A percentile compares a stretch with the other conserved stretches of the same genome.
These are phyloP conservation scores for Dactylis glomerata DNA, from an alignment of 176 grass and related monocot species.

Conservation along the genomic window DNA sequence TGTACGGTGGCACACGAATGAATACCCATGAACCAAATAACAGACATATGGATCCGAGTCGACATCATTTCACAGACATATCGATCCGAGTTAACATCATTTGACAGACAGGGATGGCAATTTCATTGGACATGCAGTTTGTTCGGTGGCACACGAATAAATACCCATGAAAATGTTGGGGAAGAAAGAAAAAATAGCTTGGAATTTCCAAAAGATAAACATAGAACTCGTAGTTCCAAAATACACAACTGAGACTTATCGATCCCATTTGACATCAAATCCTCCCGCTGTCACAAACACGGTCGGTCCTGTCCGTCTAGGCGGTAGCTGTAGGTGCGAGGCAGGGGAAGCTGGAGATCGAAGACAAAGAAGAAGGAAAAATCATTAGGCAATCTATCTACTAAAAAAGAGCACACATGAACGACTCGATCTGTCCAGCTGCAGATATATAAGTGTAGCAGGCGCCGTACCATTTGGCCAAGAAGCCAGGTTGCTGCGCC, in stretches of 20 bases:
- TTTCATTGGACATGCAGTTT: not conserved
- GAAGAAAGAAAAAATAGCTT: not conserved
- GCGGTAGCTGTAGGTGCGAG: not conserved
- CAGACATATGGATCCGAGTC: too few species aligned
- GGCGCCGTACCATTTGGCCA: slow-evolving; percentile 26
- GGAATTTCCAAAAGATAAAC: not conserved
- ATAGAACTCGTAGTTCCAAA: not conserved
- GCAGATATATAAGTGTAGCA: not conserved
- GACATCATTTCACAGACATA: not conserved
- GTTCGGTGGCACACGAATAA: not conserved
- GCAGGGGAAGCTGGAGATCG: slow-evolving; percentile 20
- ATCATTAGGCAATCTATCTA: not conserved
- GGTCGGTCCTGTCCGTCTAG: not conserved
- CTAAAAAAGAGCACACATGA: too few species aligned
- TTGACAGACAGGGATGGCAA: not conserved
- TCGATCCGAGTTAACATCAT: not conserved
- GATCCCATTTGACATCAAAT: not conserved
- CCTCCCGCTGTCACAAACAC: not conserved
- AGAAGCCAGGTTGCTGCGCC: not conserved
- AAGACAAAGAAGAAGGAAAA: not conserved
- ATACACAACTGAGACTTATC: not conserved
- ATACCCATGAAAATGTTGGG: not conserved
- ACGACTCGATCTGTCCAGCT: too few species aligned
- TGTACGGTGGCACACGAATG: too few species aligned
- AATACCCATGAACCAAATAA: too few species aligned